A percentile compares a stretch with the other conserved stretches of the same genome.
phyloP scores from a whole-genome alignment of 192 early-diverging fungal genomes.

The Spizellomyces punctatus region DNA sequence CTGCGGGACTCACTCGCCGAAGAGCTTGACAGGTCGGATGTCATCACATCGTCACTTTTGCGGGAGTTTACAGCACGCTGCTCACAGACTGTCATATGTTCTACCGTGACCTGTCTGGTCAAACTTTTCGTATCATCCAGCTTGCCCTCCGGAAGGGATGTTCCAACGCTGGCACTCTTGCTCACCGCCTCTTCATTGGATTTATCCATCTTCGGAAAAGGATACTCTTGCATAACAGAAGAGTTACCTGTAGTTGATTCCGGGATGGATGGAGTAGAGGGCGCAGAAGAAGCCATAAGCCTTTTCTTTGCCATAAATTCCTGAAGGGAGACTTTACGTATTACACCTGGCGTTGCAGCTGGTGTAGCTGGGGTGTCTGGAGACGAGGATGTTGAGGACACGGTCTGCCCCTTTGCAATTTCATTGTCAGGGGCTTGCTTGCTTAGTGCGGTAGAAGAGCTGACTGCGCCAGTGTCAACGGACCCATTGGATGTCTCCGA shows the following conservation, averaged over 20 bases:
- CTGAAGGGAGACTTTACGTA: constrained; percentile 24
- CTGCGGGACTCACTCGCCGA: too few species aligned
- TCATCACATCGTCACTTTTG: background rate
- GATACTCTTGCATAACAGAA: background rate
- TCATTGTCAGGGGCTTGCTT: background rate
- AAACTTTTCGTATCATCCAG: too few species aligned
- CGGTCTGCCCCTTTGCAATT: background rate
- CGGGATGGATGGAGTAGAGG: background rate
- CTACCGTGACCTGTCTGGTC: too few species aligned
- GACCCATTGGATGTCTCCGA: background rate
- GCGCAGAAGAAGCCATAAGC: background rate
- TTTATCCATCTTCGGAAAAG: background rate
- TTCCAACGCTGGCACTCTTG: too few species aligned
- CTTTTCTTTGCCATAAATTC: constrained; percentile 32
- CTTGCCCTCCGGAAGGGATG: too few species aligned
- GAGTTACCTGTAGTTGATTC: background rate
- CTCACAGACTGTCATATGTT: background rate
- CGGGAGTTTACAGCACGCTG: background rate
- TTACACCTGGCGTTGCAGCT: background rate
- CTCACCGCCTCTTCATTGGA: background rate
- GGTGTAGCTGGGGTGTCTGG: background rate
- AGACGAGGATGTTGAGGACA: background rate
- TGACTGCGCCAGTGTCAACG: background rate
- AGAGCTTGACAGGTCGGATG: too few species aligned
- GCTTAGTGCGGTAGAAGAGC: background rate